Percentiles rank a stretch among this genome's conserved stretches.
Evolutionary conservation across 129 eudicot species (phyloP).

Genomic region (carrot (Daucus carota)): DNA sequence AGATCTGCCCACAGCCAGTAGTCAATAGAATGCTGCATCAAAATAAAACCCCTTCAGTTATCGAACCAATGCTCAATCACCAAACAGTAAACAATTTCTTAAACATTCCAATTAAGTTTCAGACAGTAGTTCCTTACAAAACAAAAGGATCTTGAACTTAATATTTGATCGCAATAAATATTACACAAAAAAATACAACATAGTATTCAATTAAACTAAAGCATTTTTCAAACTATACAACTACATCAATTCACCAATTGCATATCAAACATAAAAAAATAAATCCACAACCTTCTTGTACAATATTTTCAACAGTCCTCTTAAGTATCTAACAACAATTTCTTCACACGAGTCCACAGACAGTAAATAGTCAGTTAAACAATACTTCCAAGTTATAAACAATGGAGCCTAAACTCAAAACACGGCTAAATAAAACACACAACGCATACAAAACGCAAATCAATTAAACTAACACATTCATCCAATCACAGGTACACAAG

Average conservation of each 20-base stretch:
- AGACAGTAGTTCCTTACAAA: no score
- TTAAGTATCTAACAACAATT: neutral
- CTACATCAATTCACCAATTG: neutral
- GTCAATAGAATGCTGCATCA: conserved; percentile 79
- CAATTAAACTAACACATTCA: neutral
- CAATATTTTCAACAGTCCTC: neutral
- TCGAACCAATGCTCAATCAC: neutral
- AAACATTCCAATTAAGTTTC: neutral
- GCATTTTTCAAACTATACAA: neutral
- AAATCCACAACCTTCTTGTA: neutral
- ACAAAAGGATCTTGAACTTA: neutral
- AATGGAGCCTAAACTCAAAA: neutral
- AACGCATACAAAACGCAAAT: neutral
- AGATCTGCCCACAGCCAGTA: conserved; percentile 97
- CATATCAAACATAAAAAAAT: neutral
- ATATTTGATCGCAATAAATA: neutral
- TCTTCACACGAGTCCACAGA: neutral
- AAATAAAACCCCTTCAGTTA: conserved; percentile 1
- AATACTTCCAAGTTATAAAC: no score
- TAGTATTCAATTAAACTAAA: neutral
- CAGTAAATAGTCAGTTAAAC: neutral
- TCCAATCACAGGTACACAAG: neutral
- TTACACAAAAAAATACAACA: neutral
- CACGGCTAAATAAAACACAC: neutral
- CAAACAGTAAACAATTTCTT: neutral